Base-by-base conservation (phyloP, 768 basidiomycete genomes). In the Termitomyces sp. region DNA sequence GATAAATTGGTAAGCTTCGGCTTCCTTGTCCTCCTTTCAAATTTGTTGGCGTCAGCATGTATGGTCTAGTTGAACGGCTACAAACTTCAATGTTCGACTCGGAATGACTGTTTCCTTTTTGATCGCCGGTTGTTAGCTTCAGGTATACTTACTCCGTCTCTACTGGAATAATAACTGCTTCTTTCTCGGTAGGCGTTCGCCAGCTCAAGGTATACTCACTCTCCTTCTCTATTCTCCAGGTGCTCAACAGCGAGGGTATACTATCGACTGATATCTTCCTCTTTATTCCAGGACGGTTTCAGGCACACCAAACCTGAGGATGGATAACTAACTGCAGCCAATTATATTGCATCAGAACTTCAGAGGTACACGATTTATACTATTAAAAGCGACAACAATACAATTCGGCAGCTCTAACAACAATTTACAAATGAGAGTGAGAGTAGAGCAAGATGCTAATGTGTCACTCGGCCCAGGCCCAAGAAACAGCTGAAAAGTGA, bases 361-460 rank as follows among this genome's bases (percentile, higher is more conserved):
- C 14, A 17, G n/a, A 32, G 5, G 1, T 55, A 42, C 12, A 56
- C 42, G 17, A 43, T 42, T 45, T 25, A 56, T 59, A 50, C 32
- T 15, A 61, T 61, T 59, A 54, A 47, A 25, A 50, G 50, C 20
- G 43, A 58, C 60, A 57, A 56, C 52, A 47, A n/a, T 63, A 57
- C 60, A 53, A 20, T 45, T 54, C 15, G 48, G 55, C 54, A 52
- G 20, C 40, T 38, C 50, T 59, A 65, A 63, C 57, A 29, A 53
- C 52, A 38, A 10, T 37, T 52, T 54, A 54, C 52, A 57, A 61
- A 51, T 43, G 62, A 63, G 54, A 63, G 62, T 54, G 56, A 57
- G 57, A 56, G 45, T 56, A 62, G 61, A 40, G 53, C 46, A 43
- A 40, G 38, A 59, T 52, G 52, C 45, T 54, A 42, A 59, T 55